These are phyloP conservation scores for Somion occarium DNA, from an alignment of 1,284 basidiomycete species.

Conservation along the genomic window DNA sequence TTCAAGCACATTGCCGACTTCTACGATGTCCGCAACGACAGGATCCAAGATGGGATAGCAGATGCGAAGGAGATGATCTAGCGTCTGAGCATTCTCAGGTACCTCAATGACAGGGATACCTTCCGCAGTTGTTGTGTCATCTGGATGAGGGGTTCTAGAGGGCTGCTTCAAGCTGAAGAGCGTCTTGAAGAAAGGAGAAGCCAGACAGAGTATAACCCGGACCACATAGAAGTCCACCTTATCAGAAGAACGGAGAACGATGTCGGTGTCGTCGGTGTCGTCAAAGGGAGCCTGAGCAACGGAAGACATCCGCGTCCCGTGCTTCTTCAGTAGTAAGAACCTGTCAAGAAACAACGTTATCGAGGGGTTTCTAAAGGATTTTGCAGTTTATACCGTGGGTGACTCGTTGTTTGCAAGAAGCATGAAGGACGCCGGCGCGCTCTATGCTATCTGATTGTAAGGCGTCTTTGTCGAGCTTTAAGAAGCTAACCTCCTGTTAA, in stretches of 20 bases:
- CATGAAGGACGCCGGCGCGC: too few relatives aligned
- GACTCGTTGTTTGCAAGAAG: too few relatives aligned
- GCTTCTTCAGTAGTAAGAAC: too few relatives aligned
- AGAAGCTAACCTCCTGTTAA: too few relatives aligned
- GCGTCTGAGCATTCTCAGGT: slow-evolving; percentile 11
- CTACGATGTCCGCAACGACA: background rate
- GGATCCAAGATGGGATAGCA: slow-evolving; percentile 19
- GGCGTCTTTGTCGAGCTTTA: too few relatives aligned
- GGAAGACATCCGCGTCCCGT: background rate
- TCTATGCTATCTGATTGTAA: too few relatives aligned
- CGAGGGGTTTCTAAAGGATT: too few relatives aligned
- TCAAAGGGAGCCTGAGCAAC: slow-evolving; percentile 1
- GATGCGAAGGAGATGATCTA: slow-evolving; percentile 18
- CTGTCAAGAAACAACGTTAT: too few relatives aligned
- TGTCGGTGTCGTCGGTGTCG: background rate
- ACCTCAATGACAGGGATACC: slow-evolving; percentile 10
- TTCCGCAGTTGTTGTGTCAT: background rate
- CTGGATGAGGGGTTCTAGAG: background rate
- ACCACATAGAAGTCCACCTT: slow-evolving; percentile 3
- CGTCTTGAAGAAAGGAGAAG: slow-evolving; percentile 7
- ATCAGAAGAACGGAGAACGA: slow-evolving; percentile 2
- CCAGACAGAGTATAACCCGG: slow-evolving; percentile 1
- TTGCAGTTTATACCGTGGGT: too few relatives aligned
- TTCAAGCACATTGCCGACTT: slow-evolving; percentile 8
- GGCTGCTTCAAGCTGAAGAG: slow-evolving; percentile 6